Conservation (phyloP, 768 basidiomycete species). For the Tricholoma terreum region DNA sequence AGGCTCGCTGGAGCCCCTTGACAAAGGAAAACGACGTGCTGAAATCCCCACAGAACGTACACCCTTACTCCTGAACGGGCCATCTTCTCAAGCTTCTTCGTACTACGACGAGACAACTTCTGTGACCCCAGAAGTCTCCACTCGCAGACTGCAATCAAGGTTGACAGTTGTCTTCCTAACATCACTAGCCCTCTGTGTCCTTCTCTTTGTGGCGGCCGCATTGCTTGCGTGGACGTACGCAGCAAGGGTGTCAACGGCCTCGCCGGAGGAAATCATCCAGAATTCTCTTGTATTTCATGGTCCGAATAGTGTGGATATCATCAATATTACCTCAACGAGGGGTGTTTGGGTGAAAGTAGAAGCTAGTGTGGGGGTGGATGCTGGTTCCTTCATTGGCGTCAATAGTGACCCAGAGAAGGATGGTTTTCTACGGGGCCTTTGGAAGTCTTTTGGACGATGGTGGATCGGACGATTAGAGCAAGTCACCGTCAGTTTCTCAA, state of each 20-base stretch:
- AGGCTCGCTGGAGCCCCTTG: slow-evolving; percentile 12
- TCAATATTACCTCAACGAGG: slow-evolving; percentile 57
- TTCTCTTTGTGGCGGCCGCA: slow-evolving; percentile 40
- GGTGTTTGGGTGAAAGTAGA: slow-evolving; percentile 58
- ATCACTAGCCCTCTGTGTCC: slow-evolving; percentile 49
- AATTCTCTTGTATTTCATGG: slow-evolving; percentile 54
- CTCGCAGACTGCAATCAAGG: slow-evolving; percentile 33
- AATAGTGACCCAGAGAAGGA: slow-evolving; percentile 43
- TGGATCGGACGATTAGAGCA: slow-evolving; percentile 54
- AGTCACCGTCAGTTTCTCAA: slow-evolving; percentile 54
- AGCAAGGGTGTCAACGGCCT: slow-evolving; percentile 47
- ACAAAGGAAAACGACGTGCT: slow-evolving; percentile 60
- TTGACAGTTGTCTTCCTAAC: slow-evolving; percentile 53
- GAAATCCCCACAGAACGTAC: slow-evolving; percentile 47
- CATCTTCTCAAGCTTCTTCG: slow-evolving; percentile 18
- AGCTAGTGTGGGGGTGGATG: slow-evolving; percentile 64
- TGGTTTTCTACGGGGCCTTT: slow-evolving; percentile 41
- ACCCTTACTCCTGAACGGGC: slow-evolving; percentile 45
- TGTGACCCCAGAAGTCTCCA: slow-evolving; percentile 19
- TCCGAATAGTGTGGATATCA: slow-evolving; percentile 58
- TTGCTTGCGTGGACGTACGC: slow-evolving; percentile 68
- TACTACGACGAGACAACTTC: slow-evolving; percentile 22
- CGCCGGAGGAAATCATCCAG: slow-evolving; percentile 57
- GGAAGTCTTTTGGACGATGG: slow-evolving; percentile 70
- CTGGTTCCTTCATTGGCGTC: slow-evolving; percentile 56